These are phyloP conservation scores for Hygrocybe punicea DNA, from an alignment of 768 basidiomycete genomes.

Conservation along the genomic window DNA sequence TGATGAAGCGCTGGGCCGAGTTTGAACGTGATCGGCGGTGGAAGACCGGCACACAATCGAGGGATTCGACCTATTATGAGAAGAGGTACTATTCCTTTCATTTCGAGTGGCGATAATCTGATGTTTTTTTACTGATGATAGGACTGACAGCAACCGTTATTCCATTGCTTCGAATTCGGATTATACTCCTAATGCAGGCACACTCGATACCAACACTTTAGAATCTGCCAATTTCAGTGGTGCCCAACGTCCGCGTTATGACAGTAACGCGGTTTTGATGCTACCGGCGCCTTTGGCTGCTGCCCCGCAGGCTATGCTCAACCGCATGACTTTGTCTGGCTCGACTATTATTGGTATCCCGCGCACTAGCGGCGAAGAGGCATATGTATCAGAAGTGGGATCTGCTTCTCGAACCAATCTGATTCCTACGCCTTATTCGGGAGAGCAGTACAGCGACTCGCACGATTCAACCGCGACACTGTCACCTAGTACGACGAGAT, in stretches of 20 bases:
- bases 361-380: constrained; percentile 47
- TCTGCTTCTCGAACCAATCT: constrained; percentile 44
- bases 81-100: constrained; percentile 54
- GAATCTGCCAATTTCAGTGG: constrained; percentile 50
- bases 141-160: constrained; percentile 53
- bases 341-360: constrained; percentile 43
- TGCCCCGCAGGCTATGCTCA: constrained; percentile 36
- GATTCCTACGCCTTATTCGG: constrained; percentile 40
- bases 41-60: constrained; percentile 82
- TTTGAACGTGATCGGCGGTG: constrained; percentile 94
- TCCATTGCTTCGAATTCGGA: constrained; percentile 79
- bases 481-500: not conserved
- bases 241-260: constrained; percentile 55
- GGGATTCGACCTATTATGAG: constrained; percentile 72
- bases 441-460: constrained; percentile 32
- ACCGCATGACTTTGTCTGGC: constrained; percentile 49
- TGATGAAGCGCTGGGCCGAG: constrained; percentile 99
- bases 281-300: constrained; percentile 67
- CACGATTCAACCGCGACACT: constrained; percentile 10
- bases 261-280: constrained; percentile 68
- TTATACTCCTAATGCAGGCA: constrained; percentile 47
- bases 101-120: constrained; percentile 8
- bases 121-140: constrained; percentile 20
- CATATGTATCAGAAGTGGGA: constrained; percentile 40
- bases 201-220: constrained; percentile 56